Percentiles rank a stretch among this genome's conserved stretches.
These are phyloP conservation scores for Castanea sativa DNA, from an alignment of 306 rosid species.

Conservation along the genomic window DNA sequence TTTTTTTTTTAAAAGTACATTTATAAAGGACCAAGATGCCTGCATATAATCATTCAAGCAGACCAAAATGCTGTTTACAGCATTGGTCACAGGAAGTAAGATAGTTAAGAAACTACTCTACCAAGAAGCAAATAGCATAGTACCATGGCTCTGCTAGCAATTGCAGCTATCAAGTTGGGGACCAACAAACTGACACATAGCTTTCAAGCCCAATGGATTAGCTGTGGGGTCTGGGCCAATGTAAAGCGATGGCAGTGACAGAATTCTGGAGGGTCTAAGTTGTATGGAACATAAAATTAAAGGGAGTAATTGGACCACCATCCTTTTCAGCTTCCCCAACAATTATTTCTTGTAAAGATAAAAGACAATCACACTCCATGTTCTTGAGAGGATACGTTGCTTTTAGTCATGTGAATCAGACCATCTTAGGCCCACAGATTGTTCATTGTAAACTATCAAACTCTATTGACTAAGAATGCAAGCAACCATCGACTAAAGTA, in stretches of 20 bases:
- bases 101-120: background rate
- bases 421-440: constrained; percentile 55
- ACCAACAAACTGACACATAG: constrained; percentile 34
- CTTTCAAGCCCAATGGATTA: constrained; percentile 35
- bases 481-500: constrained; percentile 42
- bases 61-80: too few relatives aligned
- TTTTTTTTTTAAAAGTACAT: too few relatives aligned
- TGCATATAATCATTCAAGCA: too few relatives aligned
- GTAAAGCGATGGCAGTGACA: constrained; percentile 37
- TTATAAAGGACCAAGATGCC: too few relatives aligned
- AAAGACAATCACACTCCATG: constrained; percentile 46
- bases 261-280: constrained; percentile 36
- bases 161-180: constrained; percentile 36
- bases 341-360: constrained; percentile 45
- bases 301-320: constrained; percentile 52
- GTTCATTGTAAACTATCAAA: constrained; percentile 32
- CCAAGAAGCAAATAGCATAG: background rate
- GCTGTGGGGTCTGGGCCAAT: constrained; percentile 36
- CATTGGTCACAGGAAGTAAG: too few relatives aligned
- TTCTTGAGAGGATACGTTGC: constrained; percentile 48
- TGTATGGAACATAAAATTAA: constrained; percentile 32
- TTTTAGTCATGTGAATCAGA: constrained; percentile 56
- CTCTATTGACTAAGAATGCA: constrained; percentile 34
- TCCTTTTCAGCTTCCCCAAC: constrained; percentile 35
- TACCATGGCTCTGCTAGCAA: background rate